Percentiles rank a stretch among this genome's conserved stretches.
These are phyloP conservation scores for Trametes cinnabarina DNA, from an alignment of 768 basidiomycete genomes.

Conservation along the genomic window DNA sequence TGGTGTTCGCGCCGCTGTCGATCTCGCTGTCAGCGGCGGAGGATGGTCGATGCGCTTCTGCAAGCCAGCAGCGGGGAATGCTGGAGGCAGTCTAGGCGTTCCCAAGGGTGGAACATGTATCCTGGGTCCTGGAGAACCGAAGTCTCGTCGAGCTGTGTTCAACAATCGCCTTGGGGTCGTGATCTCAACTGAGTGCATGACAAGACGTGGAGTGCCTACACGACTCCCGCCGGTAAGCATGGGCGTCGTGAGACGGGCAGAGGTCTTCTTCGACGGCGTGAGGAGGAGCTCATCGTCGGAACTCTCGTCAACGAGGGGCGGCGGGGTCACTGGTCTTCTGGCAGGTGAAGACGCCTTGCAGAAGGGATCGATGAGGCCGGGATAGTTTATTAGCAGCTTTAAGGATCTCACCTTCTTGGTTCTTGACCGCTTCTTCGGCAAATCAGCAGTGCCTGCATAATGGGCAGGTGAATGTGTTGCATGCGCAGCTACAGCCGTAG, in stretches of 20 bases:
- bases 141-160: conserved; percentile 2
- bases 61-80: conserved; percentile 2
- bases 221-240: background rate
- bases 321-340: background rate
- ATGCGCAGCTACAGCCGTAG: background rate
- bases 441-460: background rate
- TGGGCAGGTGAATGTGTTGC: background rate
- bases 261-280: conserved; percentile 4
- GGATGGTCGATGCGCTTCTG: background rate
- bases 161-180: conserved; percentile 19
- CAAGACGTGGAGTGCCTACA: conserved; percentile 16
- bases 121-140: conserved; percentile 8
- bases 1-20: background rate
- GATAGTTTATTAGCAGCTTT: no score
- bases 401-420: background rate
- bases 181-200: conserved; percentile 29
- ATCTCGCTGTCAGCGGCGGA: background rate
- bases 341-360: background rate
- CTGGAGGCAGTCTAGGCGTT: conserved; percentile 10
- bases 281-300: conserved; percentile 16
- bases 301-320: background rate
- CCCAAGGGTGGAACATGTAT: conserved; percentile 5
- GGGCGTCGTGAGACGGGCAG: conserved; percentile 8
- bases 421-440: background rate
- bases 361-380: no score